Percentiles rank a stretch among this genome's conserved stretches.
These are phyloP conservation scores for Hypoxylon sp. DNA, from an alignment of 2,329 filamentous ascomycete species.

Conservation along the genomic window DNA sequence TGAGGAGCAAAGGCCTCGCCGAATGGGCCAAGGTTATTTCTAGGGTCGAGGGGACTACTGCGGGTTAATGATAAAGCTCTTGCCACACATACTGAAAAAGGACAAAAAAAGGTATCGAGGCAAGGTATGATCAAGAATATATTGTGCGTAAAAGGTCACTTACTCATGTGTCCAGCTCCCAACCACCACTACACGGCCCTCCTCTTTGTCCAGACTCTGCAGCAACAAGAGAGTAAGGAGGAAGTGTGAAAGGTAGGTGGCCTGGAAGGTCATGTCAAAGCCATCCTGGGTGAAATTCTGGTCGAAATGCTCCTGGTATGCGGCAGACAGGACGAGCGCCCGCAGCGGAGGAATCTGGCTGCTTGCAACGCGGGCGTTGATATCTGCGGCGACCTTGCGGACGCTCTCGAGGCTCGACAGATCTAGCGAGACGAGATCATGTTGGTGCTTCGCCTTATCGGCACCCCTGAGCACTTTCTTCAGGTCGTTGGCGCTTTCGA, in stretches of 20 bases:
- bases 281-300: conserved; percentile 45
- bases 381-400: conserved; percentile 26
- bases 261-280: conserved; percentile 45
- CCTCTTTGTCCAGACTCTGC: conserved; percentile 45
- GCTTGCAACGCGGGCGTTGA: conserved; percentile 33
- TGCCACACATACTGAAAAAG: not conserved
- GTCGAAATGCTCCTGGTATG: conserved; percentile 34
- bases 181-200: conserved; percentile 44
- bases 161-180: conserved; percentile 46
- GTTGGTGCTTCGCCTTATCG: conserved; percentile 36
- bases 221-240: conserved; percentile 46
- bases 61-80: not conserved
- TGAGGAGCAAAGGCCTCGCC: conserved; percentile 7
- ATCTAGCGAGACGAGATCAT: conserved; percentile 46
- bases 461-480: conserved; percentile 37
- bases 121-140: not conserved
- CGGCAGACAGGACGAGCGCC: conserved; percentile 41
- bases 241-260: conserved; percentile 47
- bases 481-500: conserved; percentile 43
- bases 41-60: conserved; percentile 19
- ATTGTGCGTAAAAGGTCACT: conserved; percentile 1
- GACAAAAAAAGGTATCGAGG: not conserved
- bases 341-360: conserved; percentile 41
- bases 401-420: conserved; percentile 31
- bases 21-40: conserved; percentile 25